A percentile compares a stretch with the other conserved stretches of the same genome.
Evolutionary conservation across 2,329 filamentous ascomycete genomes (phyloP).

Genomic region (Trichoderma polysporum): DNA sequence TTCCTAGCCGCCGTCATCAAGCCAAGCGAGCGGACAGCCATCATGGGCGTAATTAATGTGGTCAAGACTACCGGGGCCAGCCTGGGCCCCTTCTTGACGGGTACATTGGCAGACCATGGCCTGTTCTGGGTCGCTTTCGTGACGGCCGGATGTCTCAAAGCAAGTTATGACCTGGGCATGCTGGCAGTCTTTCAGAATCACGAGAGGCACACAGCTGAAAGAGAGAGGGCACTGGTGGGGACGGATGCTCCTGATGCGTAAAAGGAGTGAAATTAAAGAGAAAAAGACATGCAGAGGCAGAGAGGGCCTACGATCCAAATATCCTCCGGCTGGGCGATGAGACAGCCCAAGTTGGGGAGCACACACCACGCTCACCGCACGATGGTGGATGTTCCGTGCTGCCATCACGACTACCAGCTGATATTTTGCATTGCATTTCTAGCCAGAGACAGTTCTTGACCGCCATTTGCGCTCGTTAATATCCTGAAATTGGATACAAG

Average conservation of each 20-base stretch:
- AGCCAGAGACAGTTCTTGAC: too few species aligned
- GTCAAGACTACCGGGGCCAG: constrained; percentile 65
- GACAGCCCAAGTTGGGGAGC: not conserved
- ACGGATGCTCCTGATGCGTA: not conserved
- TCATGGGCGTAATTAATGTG: constrained; percentile 70
- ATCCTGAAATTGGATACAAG: too few species aligned
- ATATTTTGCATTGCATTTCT: too few species aligned
- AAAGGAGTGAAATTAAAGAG: not conserved
- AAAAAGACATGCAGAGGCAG: not conserved
- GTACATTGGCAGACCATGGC: constrained; percentile 55
- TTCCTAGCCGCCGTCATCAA: constrained; percentile 67
- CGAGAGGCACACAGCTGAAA: constrained; percentile 14
- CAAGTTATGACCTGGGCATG: constrained; percentile 58
- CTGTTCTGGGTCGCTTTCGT: constrained; percentile 64
- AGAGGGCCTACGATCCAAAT: not conserved
- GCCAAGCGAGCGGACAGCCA: constrained; percentile 65
- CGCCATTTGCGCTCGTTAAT: too few species aligned
- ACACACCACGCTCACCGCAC: too few species aligned
- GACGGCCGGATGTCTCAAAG: constrained; percentile 62
- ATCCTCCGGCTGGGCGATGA: not conserved
- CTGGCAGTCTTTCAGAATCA: constrained; percentile 36
- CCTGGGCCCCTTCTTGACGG: constrained; percentile 62
- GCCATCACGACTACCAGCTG: too few species aligned
- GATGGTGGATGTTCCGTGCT: too few species aligned
- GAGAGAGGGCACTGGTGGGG: not conserved